Evolutionary conservation across 352 stramenopile genomes (phyloP).

Genomic region (Pythium guiyangense): DNA sequence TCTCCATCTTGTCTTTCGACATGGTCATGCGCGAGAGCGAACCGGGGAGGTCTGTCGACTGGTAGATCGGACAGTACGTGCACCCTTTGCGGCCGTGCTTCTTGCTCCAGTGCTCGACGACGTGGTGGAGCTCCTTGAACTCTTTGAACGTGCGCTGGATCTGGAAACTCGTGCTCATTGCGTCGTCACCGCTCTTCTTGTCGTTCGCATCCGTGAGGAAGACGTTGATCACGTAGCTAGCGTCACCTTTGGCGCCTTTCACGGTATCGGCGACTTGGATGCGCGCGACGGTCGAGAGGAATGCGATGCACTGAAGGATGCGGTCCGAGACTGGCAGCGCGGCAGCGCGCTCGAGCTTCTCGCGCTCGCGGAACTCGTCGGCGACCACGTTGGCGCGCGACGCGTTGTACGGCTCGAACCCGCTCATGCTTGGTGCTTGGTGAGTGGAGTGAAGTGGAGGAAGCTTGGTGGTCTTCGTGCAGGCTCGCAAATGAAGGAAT

Average conservation of each 20-base stretch:
- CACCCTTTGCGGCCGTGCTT: slow-evolving; percentile 1
- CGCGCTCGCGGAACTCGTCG: slow-evolving; percentile 3
- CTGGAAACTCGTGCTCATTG: slow-evolving; percentile 5
- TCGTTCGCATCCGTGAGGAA: background rate
- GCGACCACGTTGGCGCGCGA: background rate
- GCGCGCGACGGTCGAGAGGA: slow-evolving; percentile 5
- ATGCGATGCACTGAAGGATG: slow-evolving; percentile 8
- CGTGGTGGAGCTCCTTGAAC: slow-evolving; percentile 9
- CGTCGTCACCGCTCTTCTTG: background rate
- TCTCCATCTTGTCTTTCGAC: slow-evolving; percentile 7
- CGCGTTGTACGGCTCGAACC: background rate
- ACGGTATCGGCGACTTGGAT: slow-evolving; percentile 7
- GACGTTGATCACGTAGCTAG: slow-evolving; percentile 5
- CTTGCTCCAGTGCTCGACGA: slow-evolving; percentile 3
- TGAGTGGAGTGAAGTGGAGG: too few species aligned
- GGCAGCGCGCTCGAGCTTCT: background rate
- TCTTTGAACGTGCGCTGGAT: slow-evolving; percentile 10
- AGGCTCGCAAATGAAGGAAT: too few species aligned
- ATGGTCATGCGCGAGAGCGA: slow-evolving; percentile 1
- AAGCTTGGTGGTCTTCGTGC: too few species aligned
- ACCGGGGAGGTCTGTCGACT: background rate
- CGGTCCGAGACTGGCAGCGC: background rate
- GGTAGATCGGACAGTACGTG: slow-evolving; percentile 3
- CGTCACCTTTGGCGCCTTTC: slow-evolving; percentile 4
- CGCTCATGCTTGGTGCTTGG: too few species aligned